Base-by-base conservation (phyloP, 495 filamentous ascomycete genomes). In the Saxispiralis lemnorum region DNA sequence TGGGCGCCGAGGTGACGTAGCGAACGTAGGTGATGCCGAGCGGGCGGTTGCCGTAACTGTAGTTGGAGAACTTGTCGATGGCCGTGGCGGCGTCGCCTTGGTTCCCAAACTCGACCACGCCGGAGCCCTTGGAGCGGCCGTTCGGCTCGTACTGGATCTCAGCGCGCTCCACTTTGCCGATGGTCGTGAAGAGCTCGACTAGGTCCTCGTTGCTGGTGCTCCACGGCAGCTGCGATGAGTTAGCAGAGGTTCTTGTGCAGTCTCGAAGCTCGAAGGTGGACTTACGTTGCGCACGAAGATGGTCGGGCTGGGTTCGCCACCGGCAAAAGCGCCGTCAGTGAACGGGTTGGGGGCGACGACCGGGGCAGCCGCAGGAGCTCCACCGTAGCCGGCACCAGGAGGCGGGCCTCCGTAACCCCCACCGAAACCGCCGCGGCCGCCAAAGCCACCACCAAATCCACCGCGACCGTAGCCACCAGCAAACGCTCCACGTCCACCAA, bases 121-220 rank as follows among this genome's bases (percentile, higher is more conserved):
- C 89, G 38, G 82, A 93, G 38, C 89, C 89, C 44, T 84, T 79
- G 41, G 92, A 96, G 51, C 89, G 84, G 37, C 89, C 88, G 56
- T 92, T 94, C 7, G 83, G 81, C 56, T 96, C 92, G 56, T 96
- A 96, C 64, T 97, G 92, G 39, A 96, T 96, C 66, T 96, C 92
- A 10, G 89, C 89, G 51, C 84, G 84, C 52, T 94, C 86, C 48
- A 97, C 89, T 63, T 94, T 93, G 36, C 88, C 89, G 57, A 97
- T 96, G 6, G 89, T 97, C 21, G 79, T 85, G 71, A 97, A 97
- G 12, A 97, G 71, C 56, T 97, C 89, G 37, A 95, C 72, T 4
- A 97, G 63, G 60, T 97, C 89, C 44, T 96, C 92, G 54, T 96
- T 95, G 64, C 86, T 94, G 16, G 89, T 97, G 28, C 88, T 95